Conservation (phyloP, 208 protist species). For the Strigomonas culicis region DNA sequence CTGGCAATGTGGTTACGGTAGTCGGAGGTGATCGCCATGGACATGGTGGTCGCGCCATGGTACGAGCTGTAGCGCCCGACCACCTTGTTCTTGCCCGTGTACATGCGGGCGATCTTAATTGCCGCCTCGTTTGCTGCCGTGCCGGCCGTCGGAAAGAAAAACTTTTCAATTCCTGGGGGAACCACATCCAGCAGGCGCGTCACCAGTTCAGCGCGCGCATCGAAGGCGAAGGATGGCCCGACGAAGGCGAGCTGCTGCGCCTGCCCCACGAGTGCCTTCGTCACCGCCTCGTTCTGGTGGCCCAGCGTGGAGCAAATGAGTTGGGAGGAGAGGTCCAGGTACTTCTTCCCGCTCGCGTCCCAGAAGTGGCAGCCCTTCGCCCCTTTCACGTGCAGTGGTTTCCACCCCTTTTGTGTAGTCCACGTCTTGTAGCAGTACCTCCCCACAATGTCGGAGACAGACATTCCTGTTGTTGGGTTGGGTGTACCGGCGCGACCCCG, state of each 20-base stretch:
- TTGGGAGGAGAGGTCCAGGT: conserved; percentile 6
- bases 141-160: conserved; percentile 3
- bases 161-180: conserved; percentile 1
- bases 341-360: conserved; percentile 6
- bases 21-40: conserved; percentile 4
- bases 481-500: too few relatives aligned
- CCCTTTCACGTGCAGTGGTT: not conserved
- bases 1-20: conserved; percentile 1
- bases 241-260: conserved; percentile 1
- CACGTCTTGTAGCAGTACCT: conserved; percentile 5
- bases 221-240: conserved; percentile 1
- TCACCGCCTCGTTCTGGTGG: conserved; percentile 7
- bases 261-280: not conserved
- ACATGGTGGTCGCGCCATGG: conserved; percentile 3
- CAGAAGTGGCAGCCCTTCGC: conserved; percentile 7
- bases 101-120: conserved; percentile 9
- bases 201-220: not conserved
- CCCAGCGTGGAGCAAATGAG: conserved; percentile 11
- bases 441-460: conserved; percentile 2
- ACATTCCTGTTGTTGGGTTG: not conserved
- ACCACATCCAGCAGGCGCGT: not conserved
- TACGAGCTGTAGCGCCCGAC: conserved; percentile 9
- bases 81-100: conserved; percentile 5
- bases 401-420: conserved; percentile 3
- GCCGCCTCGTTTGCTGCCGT: conserved; percentile 3